phyloP scores from a whole-genome alignment of 208 protist species.

The Crithidia bombi region DNA sequence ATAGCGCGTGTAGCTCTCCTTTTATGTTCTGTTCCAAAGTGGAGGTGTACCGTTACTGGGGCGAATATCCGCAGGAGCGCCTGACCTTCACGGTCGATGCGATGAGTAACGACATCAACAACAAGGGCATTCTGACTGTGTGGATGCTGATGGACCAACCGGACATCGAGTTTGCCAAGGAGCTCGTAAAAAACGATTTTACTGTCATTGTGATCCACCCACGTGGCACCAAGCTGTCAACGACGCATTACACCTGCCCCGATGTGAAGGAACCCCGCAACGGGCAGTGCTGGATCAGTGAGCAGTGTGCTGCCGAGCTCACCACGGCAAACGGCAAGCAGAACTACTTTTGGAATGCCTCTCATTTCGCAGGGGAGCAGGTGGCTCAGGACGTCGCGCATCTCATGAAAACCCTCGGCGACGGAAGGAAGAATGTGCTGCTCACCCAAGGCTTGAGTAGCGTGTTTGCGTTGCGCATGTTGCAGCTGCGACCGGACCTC shows the following conservation, averaged over 20 bases:
- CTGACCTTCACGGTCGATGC: constrained; percentile 42
- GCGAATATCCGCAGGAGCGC: constrained; percentile 20
- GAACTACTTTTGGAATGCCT: constrained; percentile 21
- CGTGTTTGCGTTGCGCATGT: constrained; percentile 42
- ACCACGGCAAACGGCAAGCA: not conserved
- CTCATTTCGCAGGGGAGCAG: constrained; percentile 42
- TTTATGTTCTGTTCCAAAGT: constrained; percentile 48
- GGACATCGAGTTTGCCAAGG: constrained; percentile 27
- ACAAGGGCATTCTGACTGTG: constrained; percentile 32
- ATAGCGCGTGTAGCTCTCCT: constrained; percentile 23
- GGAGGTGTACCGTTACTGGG: constrained; percentile 43
- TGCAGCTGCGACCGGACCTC: constrained; percentile 23
- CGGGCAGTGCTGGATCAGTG: constrained; percentile 41
- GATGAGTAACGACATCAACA: constrained; percentile 11
- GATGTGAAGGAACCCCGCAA: constrained; percentile 3
- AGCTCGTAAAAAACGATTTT: constrained; percentile 27
- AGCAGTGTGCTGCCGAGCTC: constrained; percentile 43
- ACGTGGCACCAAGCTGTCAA: constrained; percentile 38
- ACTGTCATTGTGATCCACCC: constrained; percentile 60
- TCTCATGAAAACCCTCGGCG: constrained; percentile 37
- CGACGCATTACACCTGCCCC: constrained; percentile 33
- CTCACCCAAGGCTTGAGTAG: constrained; percentile 51
- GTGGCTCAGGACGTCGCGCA: constrained; percentile 52
- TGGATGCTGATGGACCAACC: constrained; percentile 58
- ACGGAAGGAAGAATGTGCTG: constrained; percentile 47